These are phyloP conservation scores for Dissophora globulifera DNA, from an alignment of 192 early-diverging fungal species.

Conservation along the genomic window DNA sequence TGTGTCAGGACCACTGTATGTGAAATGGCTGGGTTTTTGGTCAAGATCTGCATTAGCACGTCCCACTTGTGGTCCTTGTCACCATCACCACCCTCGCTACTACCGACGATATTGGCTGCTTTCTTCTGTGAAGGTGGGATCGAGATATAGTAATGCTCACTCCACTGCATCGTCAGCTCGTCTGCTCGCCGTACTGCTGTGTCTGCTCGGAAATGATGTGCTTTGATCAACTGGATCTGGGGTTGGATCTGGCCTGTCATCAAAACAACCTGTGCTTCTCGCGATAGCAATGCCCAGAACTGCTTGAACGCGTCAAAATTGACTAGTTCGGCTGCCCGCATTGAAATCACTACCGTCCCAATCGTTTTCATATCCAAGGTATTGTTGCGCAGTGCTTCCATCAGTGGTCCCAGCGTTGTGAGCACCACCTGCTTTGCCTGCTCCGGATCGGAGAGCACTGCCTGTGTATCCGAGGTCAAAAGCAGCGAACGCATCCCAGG, in stretches of 20 bases:
- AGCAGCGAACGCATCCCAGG: conserved; percentile 19
- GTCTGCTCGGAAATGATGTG: conserved; percentile 16
- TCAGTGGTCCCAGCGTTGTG: conserved; percentile 36
- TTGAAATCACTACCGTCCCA: conserved; percentile 36
- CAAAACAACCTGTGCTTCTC: conserved; percentile 24
- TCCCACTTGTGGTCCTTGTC: conserved; percentile 31
- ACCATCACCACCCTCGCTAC: not conserved
- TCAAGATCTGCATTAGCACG: conserved; percentile 25
- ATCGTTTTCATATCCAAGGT: conserved; percentile 28
- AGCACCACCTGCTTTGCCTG: conserved; percentile 41
- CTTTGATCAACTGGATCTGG: conserved; percentile 24
- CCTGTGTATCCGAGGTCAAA: conserved; percentile 5
- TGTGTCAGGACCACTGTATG: conserved; percentile 45
- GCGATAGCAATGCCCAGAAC: conserved; percentile 26
- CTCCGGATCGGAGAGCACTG: conserved; percentile 19
- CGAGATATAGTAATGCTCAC: conserved; percentile 40
- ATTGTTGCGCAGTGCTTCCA: conserved; percentile 25
- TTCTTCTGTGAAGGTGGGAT: not conserved
- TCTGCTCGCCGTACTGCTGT: conserved; percentile 35
- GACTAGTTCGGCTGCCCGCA: conserved; percentile 39
- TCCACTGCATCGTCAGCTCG: conserved; percentile 50
- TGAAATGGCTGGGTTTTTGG: conserved; percentile 40
- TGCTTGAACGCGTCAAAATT: conserved; percentile 39
- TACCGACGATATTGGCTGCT: not conserved
- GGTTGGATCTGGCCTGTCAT: conserved; percentile 38